A percentile compares a stretch with the other conserved stretches of the same genome.
These are phyloP conservation scores for Penicillium sp. DNA, from an alignment of 2,329 filamentous ascomycete species.

Conservation along the genomic window DNA sequence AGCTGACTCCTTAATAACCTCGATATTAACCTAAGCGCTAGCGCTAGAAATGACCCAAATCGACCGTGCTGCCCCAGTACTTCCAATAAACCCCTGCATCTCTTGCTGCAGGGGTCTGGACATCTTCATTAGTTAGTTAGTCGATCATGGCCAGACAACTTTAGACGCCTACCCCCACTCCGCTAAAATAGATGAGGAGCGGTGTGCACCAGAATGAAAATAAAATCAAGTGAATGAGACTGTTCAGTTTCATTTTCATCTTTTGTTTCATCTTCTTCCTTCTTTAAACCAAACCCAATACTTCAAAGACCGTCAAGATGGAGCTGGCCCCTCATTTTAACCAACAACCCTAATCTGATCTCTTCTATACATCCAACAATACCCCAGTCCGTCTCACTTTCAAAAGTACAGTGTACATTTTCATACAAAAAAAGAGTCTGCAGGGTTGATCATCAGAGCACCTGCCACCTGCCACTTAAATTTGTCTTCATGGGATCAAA, in stretches of 20 bases:
- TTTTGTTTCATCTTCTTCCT: neutral
- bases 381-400: too few species aligned
- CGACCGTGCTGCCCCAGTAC: too few species aligned
- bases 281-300: too few species aligned
- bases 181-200: conserved; percentile 16
- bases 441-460: neutral
- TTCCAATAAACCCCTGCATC: conserved; percentile 15
- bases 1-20: neutral
- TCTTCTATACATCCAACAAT: neutral
- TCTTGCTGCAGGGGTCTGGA: conserved; percentile 15
- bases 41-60: neutral
- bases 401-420: too few species aligned
- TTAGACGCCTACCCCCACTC: conserved; percentile 11
- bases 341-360: conserved; percentile 20
- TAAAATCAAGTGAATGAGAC: neutral
- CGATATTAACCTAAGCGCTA: conserved; percentile 1
- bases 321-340: conserved; percentile 12
- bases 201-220: conserved; percentile 7
- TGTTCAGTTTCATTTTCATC: neutral
- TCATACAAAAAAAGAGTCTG: neutral
- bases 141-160: conserved; percentile 7
- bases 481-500: neutral
- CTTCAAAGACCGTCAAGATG: conserved; percentile 9
- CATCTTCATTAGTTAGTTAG: neutral
- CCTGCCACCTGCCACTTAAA: conserved; percentile 4